Evolutionary conservation across 2,329 filamentous ascomycete genomes (phyloP).

Genomic region (Drechslera avenae): DNA sequence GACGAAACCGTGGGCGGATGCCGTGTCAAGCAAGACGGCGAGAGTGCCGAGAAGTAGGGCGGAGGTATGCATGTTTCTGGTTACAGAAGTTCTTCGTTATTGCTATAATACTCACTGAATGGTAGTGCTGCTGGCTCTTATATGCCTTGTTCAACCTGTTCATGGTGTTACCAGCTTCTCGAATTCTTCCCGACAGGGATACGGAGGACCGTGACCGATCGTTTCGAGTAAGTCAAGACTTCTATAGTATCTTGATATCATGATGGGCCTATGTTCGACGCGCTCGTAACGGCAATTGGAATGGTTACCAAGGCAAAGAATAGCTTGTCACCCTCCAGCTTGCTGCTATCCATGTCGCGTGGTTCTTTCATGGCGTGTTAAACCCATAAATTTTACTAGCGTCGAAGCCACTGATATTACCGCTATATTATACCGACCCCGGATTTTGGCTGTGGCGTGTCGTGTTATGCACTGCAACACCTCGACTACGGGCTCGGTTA

Average conservation of each 20-base stretch:
- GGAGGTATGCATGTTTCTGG: slow-evolving; percentile 24
- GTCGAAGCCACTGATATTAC: slow-evolving; percentile 20
- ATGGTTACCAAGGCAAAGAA: slow-evolving; percentile 4
- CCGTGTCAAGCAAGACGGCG: slow-evolving; percentile 27
- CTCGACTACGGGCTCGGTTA: background rate
- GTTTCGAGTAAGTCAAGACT: slow-evolving; percentile 2
- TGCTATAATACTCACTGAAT: background rate
- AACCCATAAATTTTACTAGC: background rate
- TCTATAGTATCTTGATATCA: slow-evolving; percentile 10
- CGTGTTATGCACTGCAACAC: background rate
- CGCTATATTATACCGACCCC: slow-evolving; percentile 16
- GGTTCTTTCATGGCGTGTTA: slow-evolving; percentile 2
- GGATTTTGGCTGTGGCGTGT: slow-evolving; percentile 8
- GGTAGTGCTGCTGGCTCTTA: slow-evolving; percentile 1
- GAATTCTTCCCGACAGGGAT: background rate
- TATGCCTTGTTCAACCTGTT: background rate
- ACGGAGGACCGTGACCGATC: slow-evolving; percentile 5
- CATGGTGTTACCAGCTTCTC: background rate
- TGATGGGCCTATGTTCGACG: slow-evolving; percentile 5
- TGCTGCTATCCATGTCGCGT: slow-evolving; percentile 4
- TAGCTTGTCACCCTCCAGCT: slow-evolving; percentile 8
- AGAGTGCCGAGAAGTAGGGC: slow-evolving; percentile 25
- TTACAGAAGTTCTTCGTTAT: background rate
- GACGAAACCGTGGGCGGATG: slow-evolving; percentile 42
- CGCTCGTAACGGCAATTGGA: slow-evolving; percentile 6